Base-by-base conservation (phyloP, 495 filamentous ascomycete genomes). In the Podospora bellae-mahoneyi region DNA sequence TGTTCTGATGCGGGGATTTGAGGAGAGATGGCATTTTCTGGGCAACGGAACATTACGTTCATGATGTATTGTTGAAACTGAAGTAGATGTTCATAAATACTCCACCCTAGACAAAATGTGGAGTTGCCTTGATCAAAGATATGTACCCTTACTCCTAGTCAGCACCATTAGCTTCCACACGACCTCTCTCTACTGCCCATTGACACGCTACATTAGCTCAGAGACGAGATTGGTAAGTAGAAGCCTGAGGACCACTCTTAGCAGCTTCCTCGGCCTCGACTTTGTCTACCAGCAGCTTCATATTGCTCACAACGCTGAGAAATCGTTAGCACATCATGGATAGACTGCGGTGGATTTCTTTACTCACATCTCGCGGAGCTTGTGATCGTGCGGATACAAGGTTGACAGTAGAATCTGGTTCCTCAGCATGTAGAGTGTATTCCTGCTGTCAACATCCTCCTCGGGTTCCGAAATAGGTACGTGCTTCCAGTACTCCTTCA, bases 391-490 rank as follows among this genome's bases (percentile, higher is more conserved):
- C 4, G 69, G 69, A 26, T 71, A 68, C 7, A 71, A 62, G 13
- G 57, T 58, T 13, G 70, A 69, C 57, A 72, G 58, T 53, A 72
- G 5, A 1, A 69, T 67, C 62, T 74, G 72, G 53, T 67, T 62
- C 18, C 69, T 65, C 53, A 74, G 27, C 69, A 71, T 69, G 65
- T 78, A 78, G 18, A 78, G 64, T 5, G 60, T 64, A 61, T 76
- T 76, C 15, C 77, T 65, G 59, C 60, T 72, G 65, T 78, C 76
- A 23, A 66, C 74, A 23, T 78, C 77, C 18, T 73, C 72, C 59
- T 73, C 68, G 10, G 74, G 75, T 68, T 79, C 74, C 4, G 72
- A 72, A 28, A 68, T 63, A 2, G 64, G 68, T 18, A 73, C 65
- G 20, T 65, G 65, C 62, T 70, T 72, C 68, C 67, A 65, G 32